Conservation (phyloP, 2,329 filamentous ascomycete species). For the Curvularia lunata region DNA sequence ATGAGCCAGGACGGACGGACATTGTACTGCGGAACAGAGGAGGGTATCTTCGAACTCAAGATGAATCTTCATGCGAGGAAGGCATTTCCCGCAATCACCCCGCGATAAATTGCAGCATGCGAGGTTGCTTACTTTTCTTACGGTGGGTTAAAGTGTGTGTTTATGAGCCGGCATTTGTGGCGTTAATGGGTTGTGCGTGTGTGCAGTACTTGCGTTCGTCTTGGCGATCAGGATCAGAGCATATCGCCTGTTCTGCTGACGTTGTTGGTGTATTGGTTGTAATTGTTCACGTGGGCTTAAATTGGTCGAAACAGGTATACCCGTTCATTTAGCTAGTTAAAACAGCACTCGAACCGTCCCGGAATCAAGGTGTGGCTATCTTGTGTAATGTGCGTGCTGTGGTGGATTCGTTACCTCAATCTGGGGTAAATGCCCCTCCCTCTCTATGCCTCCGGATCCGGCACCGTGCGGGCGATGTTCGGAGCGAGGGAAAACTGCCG, state of each 20-base stretch:
- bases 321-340: conserved; percentile 12
- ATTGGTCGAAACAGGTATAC: conserved; percentile 13
- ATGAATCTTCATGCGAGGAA: conserved; percentile 69
- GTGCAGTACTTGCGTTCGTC: conserved; percentile 6
- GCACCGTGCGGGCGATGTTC: conserved; percentile 23
- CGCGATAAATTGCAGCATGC: conserved; percentile 34
- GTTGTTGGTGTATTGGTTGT: conserved; percentile 3
- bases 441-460: conserved; percentile 5
- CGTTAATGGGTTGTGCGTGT: not conserved
- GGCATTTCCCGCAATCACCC: conserved; percentile 50
- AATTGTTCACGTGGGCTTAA: conserved; percentile 5
- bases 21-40: conserved; percentile 61
- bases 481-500: conserved; percentile 33
- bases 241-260: not conserved
- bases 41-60: conserved; percentile 77
- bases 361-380: not conserved
- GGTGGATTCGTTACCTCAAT: conserved; percentile 21
- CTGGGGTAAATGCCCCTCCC: conserved; percentile 24
- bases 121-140: not conserved
- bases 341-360: not conserved
- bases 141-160: conserved; percentile 1
- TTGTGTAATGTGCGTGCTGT: not conserved
- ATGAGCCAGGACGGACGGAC: conserved; percentile 57
- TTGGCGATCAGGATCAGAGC: conserved; percentile 10
- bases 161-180: conserved; percentile 3